Percentiles rank a stretch among this genome's conserved stretches.
Conservation (phyloP, 345 rosid genomes). For the Populus simonii region DNA sequence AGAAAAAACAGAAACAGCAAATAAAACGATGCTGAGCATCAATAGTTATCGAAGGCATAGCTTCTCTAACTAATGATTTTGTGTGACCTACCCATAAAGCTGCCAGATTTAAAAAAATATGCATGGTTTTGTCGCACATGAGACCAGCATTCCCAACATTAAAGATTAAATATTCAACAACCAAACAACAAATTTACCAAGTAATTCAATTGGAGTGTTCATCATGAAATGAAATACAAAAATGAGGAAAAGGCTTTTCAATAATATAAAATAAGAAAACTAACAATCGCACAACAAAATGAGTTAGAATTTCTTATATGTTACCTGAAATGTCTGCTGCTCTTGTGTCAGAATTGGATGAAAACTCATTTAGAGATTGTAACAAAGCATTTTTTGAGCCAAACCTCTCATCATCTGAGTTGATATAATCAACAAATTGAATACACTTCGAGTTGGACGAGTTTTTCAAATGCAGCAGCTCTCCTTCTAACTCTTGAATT, state of each 20-base stretch:
- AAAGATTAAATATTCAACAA: background rate
- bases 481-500: slow-evolving; percentile 92
- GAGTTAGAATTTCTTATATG: background rate
- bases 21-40: background rate
- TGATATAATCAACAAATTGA: slow-evolving; percentile 40
- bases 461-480: slow-evolving; percentile 56
- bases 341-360: slow-evolving; percentile 55
- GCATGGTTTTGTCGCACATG: background rate
- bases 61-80: background rate
- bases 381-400: slow-evolving; percentile 46
- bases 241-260: background rate
- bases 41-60: background rate
- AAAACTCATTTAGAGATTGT: slow-evolving; percentile 50
- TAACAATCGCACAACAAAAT: background rate
- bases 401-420: slow-evolving; percentile 61
- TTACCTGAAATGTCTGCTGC: slow-evolving; percentile 53
- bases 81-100: background rate
- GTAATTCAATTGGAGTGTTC: background rate
- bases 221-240: background rate
- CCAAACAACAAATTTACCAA: background rate
- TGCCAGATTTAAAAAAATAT: background rate
- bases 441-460: slow-evolving; percentile 40
- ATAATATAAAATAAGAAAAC: background rate
- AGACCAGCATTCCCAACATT: background rate
- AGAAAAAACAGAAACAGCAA: background rate